These are phyloP conservation scores for Rasamsonia emersonii DNA, from an alignment of 2,329 filamentous ascomycete species.

Conservation along the genomic window DNA sequence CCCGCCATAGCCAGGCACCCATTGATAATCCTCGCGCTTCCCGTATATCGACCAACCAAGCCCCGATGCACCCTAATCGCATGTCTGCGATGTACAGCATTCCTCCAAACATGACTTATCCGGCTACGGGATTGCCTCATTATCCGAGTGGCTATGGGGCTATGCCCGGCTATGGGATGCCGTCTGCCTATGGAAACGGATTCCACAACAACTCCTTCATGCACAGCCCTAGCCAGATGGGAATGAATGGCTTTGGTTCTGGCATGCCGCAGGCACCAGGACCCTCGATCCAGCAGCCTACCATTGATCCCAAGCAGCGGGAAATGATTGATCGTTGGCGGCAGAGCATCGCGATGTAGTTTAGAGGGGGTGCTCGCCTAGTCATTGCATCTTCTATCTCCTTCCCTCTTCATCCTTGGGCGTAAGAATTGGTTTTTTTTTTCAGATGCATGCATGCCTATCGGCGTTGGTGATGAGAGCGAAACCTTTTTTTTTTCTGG, in stretches of 20 bases:
- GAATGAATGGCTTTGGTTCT: constrained; percentile 19
- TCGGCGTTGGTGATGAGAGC: too few species aligned
- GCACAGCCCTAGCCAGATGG: constrained; percentile 10
- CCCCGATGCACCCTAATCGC: constrained; percentile 16
- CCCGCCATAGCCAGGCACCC: too few species aligned
- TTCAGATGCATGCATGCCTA: too few species aligned
- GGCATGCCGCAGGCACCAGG: too few species aligned
- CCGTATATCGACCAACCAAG: constrained; percentile 8
- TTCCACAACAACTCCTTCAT: constrained; percentile 9
- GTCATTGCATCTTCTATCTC: constrained; percentile 13
- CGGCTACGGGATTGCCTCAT: constrained; percentile 9
- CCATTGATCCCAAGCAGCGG: constrained; percentile 43
- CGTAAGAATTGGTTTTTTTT: too few species aligned
- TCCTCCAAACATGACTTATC: constrained; percentile 15
- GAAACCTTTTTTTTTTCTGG: too few species aligned
- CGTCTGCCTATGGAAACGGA: constrained; percentile 5
- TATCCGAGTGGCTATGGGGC: constrained; percentile 11
- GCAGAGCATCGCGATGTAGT: constrained; percentile 28
- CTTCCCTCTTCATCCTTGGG: too few species aligned
- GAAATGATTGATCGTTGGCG: constrained; percentile 55
- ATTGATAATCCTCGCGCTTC: constrained; percentile 12
- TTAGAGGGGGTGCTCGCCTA: too few species aligned
- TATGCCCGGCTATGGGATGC: constrained; percentile 14
- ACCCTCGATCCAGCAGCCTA: constrained; percentile 22
- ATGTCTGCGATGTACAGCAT: constrained; percentile 25